Evolutionary conservation across 768 basidiomycete genomes (phyloP).

Genomic region (Pholiota microspora): DNA sequence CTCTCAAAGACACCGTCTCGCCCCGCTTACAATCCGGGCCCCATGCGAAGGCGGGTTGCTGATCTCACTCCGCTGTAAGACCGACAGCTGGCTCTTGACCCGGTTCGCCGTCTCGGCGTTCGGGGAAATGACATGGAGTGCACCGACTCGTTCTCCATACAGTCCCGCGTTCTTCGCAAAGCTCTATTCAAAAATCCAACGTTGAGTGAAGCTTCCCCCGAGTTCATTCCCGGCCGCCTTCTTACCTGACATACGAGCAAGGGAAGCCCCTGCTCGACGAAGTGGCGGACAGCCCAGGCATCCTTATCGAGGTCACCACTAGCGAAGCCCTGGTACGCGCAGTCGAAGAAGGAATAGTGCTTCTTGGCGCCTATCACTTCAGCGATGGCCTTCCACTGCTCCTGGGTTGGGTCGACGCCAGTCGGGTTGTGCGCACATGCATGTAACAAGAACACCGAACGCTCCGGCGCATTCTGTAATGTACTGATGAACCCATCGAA

Average conservation of each 20-base stretch:
- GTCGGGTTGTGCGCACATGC: conserved; percentile 98
- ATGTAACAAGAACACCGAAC: conserved; percentile 88
- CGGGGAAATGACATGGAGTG: conserved; percentile 79
- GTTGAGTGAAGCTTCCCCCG: neutral
- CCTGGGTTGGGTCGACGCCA: conserved; percentile 87
- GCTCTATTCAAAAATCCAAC: conserved; percentile 48
- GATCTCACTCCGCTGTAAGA: conserved; percentile 91
- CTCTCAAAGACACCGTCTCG: neutral
- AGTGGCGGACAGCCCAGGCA: conserved; percentile 88
- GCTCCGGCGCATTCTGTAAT: conserved; percentile 62
- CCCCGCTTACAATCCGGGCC: conserved; percentile 70
- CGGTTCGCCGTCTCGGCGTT: conserved; percentile 63
- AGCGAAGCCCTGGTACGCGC: conserved; percentile 97
- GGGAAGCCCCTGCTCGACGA: conserved; percentile 71
- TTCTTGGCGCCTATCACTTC: conserved; percentile 66
- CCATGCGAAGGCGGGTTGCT: conserved; percentile 93
- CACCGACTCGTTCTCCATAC: conserved; percentile 93
- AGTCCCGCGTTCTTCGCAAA: conserved; percentile 97
- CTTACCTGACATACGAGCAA: conserved; percentile 86
- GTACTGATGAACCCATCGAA: conserved; percentile 62
- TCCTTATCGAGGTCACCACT: conserved; percentile 90
- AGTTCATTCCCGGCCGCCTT: conserved; percentile 5
- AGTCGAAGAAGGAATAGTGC: conserved; percentile 93
- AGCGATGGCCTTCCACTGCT: conserved; percentile 83
- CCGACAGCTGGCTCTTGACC: conserved; percentile 86